Percentiles rank a stretch among this genome's conserved stretches.
phyloP scores from a whole-genome alignment of 1,139 yeast genomes.

The Suhomyces terraborum region DNA sequence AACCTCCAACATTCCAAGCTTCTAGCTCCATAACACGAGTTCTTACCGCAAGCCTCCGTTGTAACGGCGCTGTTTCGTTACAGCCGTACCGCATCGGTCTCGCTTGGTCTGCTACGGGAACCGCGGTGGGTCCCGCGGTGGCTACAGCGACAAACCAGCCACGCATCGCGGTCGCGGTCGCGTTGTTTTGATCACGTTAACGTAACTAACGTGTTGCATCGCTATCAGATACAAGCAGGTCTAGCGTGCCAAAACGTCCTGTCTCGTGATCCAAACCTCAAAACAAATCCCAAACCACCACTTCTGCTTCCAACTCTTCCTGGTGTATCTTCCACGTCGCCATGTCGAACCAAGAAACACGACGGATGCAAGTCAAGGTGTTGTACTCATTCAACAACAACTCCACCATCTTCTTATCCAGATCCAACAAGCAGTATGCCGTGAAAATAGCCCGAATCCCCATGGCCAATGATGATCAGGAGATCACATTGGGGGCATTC shows the following conservation, averaged over 20 bases:
- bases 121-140: background rate
- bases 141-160: conserved; percentile 2
- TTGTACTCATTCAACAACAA: conserved; percentile 62
- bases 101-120: too few species aligned
- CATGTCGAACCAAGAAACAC: conserved; percentile 28
- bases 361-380: conserved; percentile 55
- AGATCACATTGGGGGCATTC: conserved; percentile 56
- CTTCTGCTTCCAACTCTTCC: conserved; percentile 3
- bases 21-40: too few species aligned
- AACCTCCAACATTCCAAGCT: too few species aligned
- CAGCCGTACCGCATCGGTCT: too few species aligned
- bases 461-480: conserved; percentile 30
- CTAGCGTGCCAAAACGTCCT: conserved; percentile 2
- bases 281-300: conserved; percentile 9
- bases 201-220: conserved; percentile 12
- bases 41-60: too few species aligned
- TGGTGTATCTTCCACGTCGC: conserved; percentile 2
- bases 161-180: conserved; percentile 15
- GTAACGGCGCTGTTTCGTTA: too few species aligned
- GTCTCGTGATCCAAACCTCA: conserved; percentile 11
- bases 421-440: conserved; percentile 47
- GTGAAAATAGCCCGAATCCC: conserved; percentile 54
- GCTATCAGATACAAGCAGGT: background rate
- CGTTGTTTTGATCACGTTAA: conserved; percentile 17
- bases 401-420: conserved; percentile 57